Base-by-base conservation (phyloP, 768 basidiomycete species). In the Phanerochaete carnosa region DNA sequence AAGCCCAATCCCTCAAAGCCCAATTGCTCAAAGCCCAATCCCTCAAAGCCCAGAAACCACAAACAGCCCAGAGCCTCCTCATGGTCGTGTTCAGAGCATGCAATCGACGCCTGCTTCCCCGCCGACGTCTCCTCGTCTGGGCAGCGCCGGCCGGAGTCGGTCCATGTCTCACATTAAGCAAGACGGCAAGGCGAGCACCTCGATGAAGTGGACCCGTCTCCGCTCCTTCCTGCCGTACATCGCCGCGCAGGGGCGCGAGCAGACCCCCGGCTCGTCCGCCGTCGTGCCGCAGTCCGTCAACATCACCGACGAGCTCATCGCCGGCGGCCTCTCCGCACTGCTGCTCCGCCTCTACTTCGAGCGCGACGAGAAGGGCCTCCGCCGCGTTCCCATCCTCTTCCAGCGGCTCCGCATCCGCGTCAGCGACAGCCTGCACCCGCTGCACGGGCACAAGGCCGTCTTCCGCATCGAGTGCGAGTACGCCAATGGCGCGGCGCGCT, bases 401-500 rank as follows among this genome's bases (percentile, higher is more conserved):
- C 88, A 94, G 69, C 85, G 92, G 26, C 77, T 95, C 50, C 83
- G 92, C 39, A 87, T 95, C 58, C 88, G 90, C 12, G 83, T 95
- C 60, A 92, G 88, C 66, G 94, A 95, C 73, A 93, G 91, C 61
- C 69, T 95, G 28, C 87, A 94, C 74, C 91, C 92, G 4, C 76
- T 91, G 64, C 85, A 93, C 63, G 81, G 84, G 23, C 76, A 84
- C 47, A 90, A 90, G 69, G 85, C 91, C 4, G 86, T 93, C 1
- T 95, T 95, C 71, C 85, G 93, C 16, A 94, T 95, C 65, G 94
- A 95, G 73, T 98, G 95, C 71, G 92, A 97, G 73, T 98, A 99
- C 72, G 96, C 94, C 0, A 95, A 96, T 64, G 94, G 94, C 23
- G 88, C 89, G 13, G 86, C 83, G 69, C 79, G 94, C 72, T 99